Percentiles rank a stretch among this genome's conserved stretches.
Evolutionary conservation across 331 rosid species (phyloP).

Genomic region (Ulmus americana): DNA sequence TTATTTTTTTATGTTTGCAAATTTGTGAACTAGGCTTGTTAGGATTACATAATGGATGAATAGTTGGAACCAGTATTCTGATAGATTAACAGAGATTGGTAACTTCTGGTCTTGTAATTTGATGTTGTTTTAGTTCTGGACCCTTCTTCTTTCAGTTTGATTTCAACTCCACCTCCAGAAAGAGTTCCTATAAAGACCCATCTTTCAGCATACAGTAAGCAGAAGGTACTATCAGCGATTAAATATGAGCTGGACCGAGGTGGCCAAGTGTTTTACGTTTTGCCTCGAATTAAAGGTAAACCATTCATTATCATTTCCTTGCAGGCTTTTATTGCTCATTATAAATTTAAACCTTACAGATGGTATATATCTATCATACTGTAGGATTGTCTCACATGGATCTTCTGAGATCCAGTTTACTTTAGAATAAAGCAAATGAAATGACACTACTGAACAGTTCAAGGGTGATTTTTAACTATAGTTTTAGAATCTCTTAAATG

Average conservation of each 20-base stretch:
- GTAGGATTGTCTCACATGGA: not conserved
- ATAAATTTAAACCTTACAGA: not conserved
- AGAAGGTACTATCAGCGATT: slow-evolving; percentile 62
- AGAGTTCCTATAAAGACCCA: slow-evolving; percentile 88
- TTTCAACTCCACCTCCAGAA: slow-evolving; percentile 96
- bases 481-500: slow-evolving; percentile 10
- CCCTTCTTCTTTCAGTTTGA: slow-evolving; percentile 54
- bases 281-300: slow-evolving; percentile 91
- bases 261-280: slow-evolving; percentile 89
- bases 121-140: not conserved
- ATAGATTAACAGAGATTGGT: not conserved
- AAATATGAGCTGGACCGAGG: slow-evolving; percentile 76
- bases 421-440: not conserved
- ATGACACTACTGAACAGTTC: not conserved
- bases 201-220: slow-evolving; percentile 69
- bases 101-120: slow-evolving; percentile 6
- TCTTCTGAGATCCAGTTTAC: not conserved
- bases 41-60: not conserved
- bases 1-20: not conserved
- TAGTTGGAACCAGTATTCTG: not conserved
- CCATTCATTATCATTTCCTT: slow-evolving; percentile 13
- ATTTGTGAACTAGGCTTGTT: not conserved
- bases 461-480: slow-evolving; percentile 1
- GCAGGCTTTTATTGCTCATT: slow-evolving; percentile 1
- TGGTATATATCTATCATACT: not conserved